A percentile compares a stretch with the other conserved stretches of the same genome.
phyloP scores from a whole-genome alignment of 352 stramenopile genomes.

The Globisporangium spinosum region DNA sequence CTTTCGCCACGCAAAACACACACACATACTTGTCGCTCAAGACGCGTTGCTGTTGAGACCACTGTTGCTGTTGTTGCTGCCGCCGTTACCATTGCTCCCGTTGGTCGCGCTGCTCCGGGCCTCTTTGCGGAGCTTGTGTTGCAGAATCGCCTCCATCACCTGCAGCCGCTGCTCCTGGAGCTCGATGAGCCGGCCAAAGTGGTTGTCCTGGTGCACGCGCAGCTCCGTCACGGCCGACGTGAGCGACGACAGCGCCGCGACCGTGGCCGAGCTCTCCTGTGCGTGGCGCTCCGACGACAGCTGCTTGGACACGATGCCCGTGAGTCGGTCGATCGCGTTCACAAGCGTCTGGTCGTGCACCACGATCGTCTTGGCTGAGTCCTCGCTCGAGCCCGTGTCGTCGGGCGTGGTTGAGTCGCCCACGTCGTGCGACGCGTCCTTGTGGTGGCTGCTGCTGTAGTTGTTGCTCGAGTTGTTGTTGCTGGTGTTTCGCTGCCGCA shows the following conservation, averaged over 20 bases:
- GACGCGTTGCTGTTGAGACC: background rate
- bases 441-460: conserved; percentile 16
- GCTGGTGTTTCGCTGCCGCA: conserved; percentile 6
- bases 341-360: conserved; percentile 60
- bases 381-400: conserved; percentile 37
- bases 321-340: conserved; percentile 59
- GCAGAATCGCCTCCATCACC: conserved; percentile 56
- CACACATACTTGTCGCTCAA: background rate
- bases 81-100: background rate
- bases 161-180: conserved; percentile 69
- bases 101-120: conserved; percentile 7
- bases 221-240: conserved; percentile 52
- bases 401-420: conserved; percentile 55
- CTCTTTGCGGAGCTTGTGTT: conserved; percentile 58
- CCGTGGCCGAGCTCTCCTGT: conserved; percentile 25
- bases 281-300: conserved; percentile 33
- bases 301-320: conserved; percentile 53
- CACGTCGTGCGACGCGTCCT: conserved; percentile 11
- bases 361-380: conserved; percentile 39
- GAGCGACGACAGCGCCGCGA: conserved; percentile 31
- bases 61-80: background rate
- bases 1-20: background rate
- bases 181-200: conserved; percentile 48
- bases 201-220: conserved; percentile 39
- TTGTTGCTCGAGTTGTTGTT: background rate